These are phyloP conservation scores for Mycena sanguinolenta DNA, from an alignment of 768 basidiomycete genomes.

Conservation along the genomic window DNA sequence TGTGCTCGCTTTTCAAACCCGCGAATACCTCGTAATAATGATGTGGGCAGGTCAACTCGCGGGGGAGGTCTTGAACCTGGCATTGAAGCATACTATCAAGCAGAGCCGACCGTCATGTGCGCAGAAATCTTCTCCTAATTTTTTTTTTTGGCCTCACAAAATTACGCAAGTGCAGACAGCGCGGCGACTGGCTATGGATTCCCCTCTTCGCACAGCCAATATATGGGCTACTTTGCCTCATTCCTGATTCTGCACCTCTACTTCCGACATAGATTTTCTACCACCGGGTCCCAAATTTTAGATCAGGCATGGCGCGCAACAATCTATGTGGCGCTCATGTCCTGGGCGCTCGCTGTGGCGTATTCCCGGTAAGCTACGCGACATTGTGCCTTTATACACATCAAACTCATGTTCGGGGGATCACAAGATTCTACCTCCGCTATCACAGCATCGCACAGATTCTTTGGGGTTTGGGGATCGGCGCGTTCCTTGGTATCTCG, in stretches of 20 bases:
- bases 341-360: conserved; percentile 76
- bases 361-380: conserved; percentile 75
- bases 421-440: conserved; percentile 70
- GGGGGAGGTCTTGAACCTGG: conserved; percentile 78
- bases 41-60: conserved; percentile 88
- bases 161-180: conserved; percentile 54
- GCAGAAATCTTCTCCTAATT: conserved; percentile 38
- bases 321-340: conserved; percentile 63
- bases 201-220: conserved; percentile 91
- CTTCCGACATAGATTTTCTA: conserved; percentile 74
- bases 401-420: neutral
- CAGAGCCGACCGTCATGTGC: conserved; percentile 77
- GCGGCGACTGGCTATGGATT: conserved; percentile 85
- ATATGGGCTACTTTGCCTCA: conserved; percentile 88
- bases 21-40: conserved; percentile 82
- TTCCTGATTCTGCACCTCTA: conserved; percentile 82
- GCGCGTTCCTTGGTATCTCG: conserved; percentile 63
- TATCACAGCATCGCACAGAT: conserved; percentile 85
- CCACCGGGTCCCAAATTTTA: conserved; percentile 63
- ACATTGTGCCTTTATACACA: neutral
- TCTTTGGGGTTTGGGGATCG: conserved; percentile 80
- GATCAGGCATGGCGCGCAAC: conserved; percentile 64
- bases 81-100: conserved; percentile 76
- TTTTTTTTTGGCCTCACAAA: neutral
- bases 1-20: conserved; percentile 77